Conservation (phyloP, 2,329 filamentous ascomycete species). For the Paecilomyces variotii region DNA sequence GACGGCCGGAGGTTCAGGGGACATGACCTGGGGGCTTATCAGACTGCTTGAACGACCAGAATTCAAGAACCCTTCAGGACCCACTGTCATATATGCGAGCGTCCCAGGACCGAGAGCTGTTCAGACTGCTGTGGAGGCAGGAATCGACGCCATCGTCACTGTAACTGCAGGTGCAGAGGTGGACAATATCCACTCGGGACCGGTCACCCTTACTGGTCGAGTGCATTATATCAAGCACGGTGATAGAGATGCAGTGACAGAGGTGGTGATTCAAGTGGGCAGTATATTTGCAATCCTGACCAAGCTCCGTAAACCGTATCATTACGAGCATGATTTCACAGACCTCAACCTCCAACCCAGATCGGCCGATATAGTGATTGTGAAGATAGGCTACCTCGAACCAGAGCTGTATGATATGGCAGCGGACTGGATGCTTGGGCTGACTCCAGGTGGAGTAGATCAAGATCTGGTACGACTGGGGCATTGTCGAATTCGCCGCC, state of each 20-base stretch:
- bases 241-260: slow-evolving; percentile 40
- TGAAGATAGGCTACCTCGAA: slow-evolving; percentile 51
- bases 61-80: slow-evolving; percentile 31
- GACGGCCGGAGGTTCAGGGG: slow-evolving; percentile 47
- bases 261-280: slow-evolving; percentile 45
- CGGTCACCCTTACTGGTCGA: slow-evolving; percentile 44
- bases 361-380: slow-evolving; percentile 43
- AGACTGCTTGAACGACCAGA: slow-evolving; percentile 40
- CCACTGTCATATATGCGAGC: slow-evolving; percentile 46
- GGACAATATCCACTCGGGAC: slow-evolving; percentile 41
- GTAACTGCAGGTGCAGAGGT: slow-evolving; percentile 46
- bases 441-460: slow-evolving; percentile 49
- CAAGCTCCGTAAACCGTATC: slow-evolving; percentile 47
- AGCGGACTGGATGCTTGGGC: slow-evolving; percentile 46
- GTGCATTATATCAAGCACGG: slow-evolving; percentile 46
- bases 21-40: slow-evolving; percentile 46
- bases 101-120: slow-evolving; percentile 43
- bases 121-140: slow-evolving; percentile 34
- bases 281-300: slow-evolving; percentile 47
- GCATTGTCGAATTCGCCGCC: slow-evolving; percentile 41
- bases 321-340: slow-evolving; percentile 46
- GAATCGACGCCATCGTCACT: slow-evolving; percentile 41
- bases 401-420: slow-evolving; percentile 49
- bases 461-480: slow-evolving; percentile 44
- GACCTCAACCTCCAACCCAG: slow-evolving; percentile 41